Percentiles rank a stretch among this genome's conserved stretches.
phyloP scores from a whole-genome alignment of 2,329 filamentous ascomycete genomes.

The Endothia cerciana region DNA sequence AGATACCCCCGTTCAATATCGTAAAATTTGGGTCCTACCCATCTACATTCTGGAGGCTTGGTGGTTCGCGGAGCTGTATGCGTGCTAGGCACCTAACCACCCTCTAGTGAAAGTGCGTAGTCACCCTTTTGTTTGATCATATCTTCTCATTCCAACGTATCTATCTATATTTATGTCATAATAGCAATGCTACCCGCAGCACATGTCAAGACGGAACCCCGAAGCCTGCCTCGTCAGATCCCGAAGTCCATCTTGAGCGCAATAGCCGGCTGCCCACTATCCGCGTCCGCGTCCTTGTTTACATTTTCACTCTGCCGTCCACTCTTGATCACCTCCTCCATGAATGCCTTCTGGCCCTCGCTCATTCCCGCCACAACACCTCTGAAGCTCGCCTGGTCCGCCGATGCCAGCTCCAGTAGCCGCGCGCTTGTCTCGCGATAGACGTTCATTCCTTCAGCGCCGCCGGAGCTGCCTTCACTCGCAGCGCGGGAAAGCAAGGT shows the following conservation, averaged over 20 bases:
- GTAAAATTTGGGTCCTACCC: neutral
- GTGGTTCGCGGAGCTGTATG: neutral
- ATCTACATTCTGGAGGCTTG: neutral
- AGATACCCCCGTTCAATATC: conserved; percentile 28
- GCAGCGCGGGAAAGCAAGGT: conserved; percentile 74
- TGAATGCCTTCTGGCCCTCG: conserved; percentile 70
- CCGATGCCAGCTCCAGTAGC: conserved; percentile 79
- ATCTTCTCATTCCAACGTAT: conserved; percentile 6
- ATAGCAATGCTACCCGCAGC: neutral
- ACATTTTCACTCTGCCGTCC: conserved; percentile 54
- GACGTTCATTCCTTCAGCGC: conserved; percentile 48
- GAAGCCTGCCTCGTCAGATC: conserved; percentile 34
- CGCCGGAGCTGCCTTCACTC: conserved; percentile 55
- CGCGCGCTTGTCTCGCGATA: conserved; percentile 76
- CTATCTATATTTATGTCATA: conserved; percentile 10
- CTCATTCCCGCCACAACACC: conserved; percentile 73
- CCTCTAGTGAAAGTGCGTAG: neutral
- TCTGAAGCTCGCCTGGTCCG: conserved; percentile 74
- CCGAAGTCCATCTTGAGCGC: conserved; percentile 94
- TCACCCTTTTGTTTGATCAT: neutral
- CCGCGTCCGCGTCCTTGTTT: conserved; percentile 46
- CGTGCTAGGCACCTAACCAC: neutral
- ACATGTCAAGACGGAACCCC: neutral
- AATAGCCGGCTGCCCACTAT: conserved; percentile 74
- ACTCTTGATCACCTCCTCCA: conserved; percentile 79